Conservation (phyloP, 2,329 filamentous ascomycete species). For the Apiospora arundinis region DNA sequence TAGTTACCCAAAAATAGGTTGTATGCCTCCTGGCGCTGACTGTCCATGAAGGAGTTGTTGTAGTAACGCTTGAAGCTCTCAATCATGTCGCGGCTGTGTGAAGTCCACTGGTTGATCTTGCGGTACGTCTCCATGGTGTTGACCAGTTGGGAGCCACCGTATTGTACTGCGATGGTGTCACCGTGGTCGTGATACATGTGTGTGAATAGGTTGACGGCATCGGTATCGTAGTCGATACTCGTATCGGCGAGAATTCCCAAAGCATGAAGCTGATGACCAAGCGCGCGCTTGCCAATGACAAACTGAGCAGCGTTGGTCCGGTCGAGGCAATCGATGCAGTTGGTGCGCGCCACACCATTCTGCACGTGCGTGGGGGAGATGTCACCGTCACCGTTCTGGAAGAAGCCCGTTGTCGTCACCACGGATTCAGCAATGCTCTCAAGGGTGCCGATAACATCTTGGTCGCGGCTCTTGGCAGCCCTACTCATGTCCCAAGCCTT, state of each 20-base stretch:
- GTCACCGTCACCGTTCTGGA: conserved; percentile 84
- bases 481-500: conserved; percentile 98
- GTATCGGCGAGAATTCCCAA: conserved; percentile 84
- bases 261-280: conserved; percentile 91
- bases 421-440: conserved; percentile 91
- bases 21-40: conserved; percentile 97
- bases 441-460: conserved; percentile 92
- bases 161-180: conserved; percentile 96
- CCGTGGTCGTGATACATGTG: conserved; percentile 99
- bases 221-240: conserved; percentile 88
- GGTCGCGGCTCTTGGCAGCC: conserved; percentile 87
- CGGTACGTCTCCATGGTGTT: conserved; percentile 99
- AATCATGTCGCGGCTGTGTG: conserved; percentile 96
- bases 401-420: conserved; percentile 86
- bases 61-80: conserved; percentile 99
- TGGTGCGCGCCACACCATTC: conserved; percentile 92
- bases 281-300: conserved; percentile 91
- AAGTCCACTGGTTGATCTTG: conserved; percentile 99
- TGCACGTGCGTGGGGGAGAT: conserved; percentile 74
- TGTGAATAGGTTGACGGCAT: conserved; percentile 94
- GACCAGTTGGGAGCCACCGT: conserved; percentile 94
- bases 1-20: conserved; percentile 98
- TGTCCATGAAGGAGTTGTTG: conserved; percentile 97
- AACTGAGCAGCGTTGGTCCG: conserved; percentile 98
- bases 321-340: conserved; percentile 97